A percentile compares a stretch with the other conserved stretches of the same genome.
phyloP scores from a whole-genome alignment of 225 moss, liverwort and hornwort genomes.

The Climacium dendroides region DNA sequence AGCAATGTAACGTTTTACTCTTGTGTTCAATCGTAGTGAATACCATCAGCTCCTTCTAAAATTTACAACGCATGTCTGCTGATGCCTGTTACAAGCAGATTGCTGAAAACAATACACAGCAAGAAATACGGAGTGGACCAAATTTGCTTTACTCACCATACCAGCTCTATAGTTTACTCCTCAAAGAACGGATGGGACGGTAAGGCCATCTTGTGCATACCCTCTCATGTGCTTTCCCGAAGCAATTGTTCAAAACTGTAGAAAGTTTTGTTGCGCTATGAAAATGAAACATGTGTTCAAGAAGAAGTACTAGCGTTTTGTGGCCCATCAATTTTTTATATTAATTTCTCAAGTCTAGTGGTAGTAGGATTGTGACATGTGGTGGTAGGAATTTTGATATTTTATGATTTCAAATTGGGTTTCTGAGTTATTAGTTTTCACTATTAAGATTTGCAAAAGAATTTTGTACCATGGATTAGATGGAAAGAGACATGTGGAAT shows the following conservation, averaged over 20 bases:
- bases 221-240: neutral
- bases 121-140: slow-evolving; percentile 99
- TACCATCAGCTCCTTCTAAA: neutral
- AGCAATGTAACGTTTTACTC: neutral
- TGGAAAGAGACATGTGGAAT: neutral
- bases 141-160: slow-evolving; percentile 92
- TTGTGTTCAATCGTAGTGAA: neutral
- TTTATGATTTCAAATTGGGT: neutral
- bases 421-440: neutral
- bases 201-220: slow-evolving; percentile 6
- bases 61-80: neutral
- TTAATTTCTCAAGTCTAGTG: neutral
- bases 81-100: slow-evolving; percentile 31
- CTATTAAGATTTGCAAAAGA: neutral
- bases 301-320: neutral
- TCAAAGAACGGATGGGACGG: slow-evolving; percentile 99
- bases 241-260: neutral
- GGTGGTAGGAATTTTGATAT: neutral
- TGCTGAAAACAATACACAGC: slow-evolving; percentile 96
- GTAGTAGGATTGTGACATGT: neutral
- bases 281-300: neutral
- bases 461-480: neutral
- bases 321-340: neutral
- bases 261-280: neutral
- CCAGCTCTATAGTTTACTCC: slow-evolving; percentile 92